phyloP scores from a whole-genome alignment of 208 protist species.

The Trichomonas gallinae region DNA sequence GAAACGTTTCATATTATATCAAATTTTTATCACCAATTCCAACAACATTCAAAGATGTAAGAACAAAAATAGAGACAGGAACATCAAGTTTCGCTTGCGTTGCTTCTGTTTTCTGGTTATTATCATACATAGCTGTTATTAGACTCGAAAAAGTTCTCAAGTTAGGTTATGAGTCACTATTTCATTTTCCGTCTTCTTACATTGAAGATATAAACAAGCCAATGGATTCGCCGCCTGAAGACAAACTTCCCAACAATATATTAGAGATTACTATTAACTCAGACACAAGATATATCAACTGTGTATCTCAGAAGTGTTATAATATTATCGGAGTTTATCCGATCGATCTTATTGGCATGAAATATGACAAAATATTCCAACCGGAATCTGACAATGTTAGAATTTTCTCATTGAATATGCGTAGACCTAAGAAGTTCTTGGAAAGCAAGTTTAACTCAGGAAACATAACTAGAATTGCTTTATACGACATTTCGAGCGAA shows the following conservation, averaged over 20 bases:
- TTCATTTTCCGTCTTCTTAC: neutral
- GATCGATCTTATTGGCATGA: neutral
- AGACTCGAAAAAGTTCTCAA: neutral
- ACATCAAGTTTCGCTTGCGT: neutral
- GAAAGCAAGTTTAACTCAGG: neutral
- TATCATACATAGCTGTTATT: neutral
- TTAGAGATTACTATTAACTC: neutral
- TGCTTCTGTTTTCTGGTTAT: neutral
- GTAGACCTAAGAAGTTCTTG: neutral
- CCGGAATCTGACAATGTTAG: neutral
- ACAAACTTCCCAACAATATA: neutral
- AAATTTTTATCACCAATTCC: too few relatives aligned
- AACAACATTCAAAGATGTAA: too few relatives aligned
- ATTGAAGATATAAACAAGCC: neutral
- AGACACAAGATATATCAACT: neutral
- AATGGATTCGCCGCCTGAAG: neutral
- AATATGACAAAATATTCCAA: neutral
- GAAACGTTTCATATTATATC: too few relatives aligned
- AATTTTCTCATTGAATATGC: neutral
- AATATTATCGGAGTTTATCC: neutral
- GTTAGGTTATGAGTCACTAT: neutral
- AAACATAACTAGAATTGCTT: neutral
- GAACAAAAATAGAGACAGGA: too few relatives aligned
- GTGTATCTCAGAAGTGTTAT: neutral
- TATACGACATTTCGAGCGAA: neutral